Conservation (phyloP, 768 basidiomycete genomes). For the Panellus pusillus region DNA sequence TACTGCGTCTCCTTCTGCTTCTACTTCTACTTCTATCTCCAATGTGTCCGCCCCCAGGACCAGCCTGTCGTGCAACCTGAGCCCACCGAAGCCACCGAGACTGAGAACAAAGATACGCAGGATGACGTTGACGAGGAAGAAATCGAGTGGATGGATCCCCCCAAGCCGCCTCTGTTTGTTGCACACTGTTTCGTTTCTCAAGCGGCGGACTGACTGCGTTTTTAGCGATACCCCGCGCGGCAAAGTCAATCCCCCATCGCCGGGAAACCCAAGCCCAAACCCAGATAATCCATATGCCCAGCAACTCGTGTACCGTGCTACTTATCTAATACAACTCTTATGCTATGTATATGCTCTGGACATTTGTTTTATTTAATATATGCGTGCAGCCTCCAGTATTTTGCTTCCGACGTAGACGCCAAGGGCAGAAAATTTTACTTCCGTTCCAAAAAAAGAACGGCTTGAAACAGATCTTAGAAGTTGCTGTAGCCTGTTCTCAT, state of each 20-base stretch:
- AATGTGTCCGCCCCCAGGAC: too few species aligned
- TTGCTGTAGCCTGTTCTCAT: too few species aligned
- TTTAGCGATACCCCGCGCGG: slow-evolving; percentile 16
- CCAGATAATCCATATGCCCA: background rate
- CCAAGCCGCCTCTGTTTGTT: slow-evolving; percentile 7
- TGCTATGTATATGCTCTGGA: too few species aligned
- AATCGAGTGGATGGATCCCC: slow-evolving; percentile 2
- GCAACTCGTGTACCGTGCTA: too few species aligned
- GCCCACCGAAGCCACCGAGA: background rate
- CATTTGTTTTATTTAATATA: too few species aligned
- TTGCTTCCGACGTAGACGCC: too few species aligned
- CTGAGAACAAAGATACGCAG: background rate
- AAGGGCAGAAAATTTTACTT: too few species aligned
- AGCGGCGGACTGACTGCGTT: background rate
- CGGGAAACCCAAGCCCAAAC: background rate
- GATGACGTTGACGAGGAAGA: background rate
- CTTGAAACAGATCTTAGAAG: too few species aligned
- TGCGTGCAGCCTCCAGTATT: too few species aligned
- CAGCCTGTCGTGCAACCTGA: background rate
- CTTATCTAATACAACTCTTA: too few species aligned
- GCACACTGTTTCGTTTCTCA: background rate
- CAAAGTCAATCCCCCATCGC: slow-evolving; percentile 1
- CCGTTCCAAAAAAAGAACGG: too few species aligned
- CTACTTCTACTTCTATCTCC: too few species aligned
- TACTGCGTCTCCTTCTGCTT: background rate